Evolutionary conservation across 305 asterid species (phyloP).

Genomic region (Rubia tinctorum): DNA sequence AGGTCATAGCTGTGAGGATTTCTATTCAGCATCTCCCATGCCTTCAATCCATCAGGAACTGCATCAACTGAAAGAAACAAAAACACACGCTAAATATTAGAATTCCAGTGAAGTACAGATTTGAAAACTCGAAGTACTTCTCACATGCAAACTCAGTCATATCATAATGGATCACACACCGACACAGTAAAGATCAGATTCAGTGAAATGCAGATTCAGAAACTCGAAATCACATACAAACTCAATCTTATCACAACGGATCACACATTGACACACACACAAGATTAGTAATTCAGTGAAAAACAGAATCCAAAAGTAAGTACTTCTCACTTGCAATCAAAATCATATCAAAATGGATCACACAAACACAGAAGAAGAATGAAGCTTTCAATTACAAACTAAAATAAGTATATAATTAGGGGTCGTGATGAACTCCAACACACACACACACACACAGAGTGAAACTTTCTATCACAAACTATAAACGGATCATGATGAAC

Average conservation of each 20-base stretch:
- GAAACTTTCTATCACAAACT: background rate
- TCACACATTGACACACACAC: too few relatives aligned
- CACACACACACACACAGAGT: background rate
- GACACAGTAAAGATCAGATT: background rate
- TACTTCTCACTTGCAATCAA: background rate
- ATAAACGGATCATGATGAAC: background rate
- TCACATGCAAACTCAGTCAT: background rate
- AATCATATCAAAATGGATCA: background rate
- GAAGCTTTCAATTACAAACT: too few relatives aligned
- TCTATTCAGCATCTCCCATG: constrained; percentile 82
- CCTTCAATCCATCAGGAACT: constrained; percentile 87
- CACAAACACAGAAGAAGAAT: too few relatives aligned
- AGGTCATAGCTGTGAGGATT: constrained; percentile 69
- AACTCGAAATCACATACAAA: too few relatives aligned
- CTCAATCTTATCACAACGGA: too few relatives aligned
- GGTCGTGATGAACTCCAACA: background rate
- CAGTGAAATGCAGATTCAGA: too few relatives aligned
- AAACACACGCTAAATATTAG: constrained; percentile 9
- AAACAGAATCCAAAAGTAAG: background rate
- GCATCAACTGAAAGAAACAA: constrained; percentile 63
- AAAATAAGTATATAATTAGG: background rate
- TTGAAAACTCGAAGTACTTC: background rate
- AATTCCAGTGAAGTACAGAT: background rate
- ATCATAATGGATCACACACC: background rate
- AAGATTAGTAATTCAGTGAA: too few relatives aligned